Evolutionary conservation across 495 filamentous ascomycete genomes (phyloP), one percentile per base, ranked within the genome.

Genomic region (Hypoxylon fuscum): DNA sequence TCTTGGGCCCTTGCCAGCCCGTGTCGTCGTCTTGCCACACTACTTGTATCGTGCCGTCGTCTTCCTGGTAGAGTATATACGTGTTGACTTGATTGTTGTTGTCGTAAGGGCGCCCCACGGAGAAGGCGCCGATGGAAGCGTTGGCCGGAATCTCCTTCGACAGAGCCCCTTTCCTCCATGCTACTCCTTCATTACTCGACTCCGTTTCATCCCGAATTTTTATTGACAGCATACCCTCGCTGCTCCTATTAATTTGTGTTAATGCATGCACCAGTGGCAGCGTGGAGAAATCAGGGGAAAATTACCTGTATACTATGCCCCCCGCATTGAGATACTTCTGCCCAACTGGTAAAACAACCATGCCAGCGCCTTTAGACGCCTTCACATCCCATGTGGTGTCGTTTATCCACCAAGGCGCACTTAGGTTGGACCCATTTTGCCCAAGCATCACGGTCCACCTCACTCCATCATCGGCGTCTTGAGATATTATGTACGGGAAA

Each of bases 121-220:
- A 32, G 14, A 66, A 66, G 3, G 62, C 62, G 0, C 50, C 62
- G 2, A 66, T 51, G 11, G 55, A 29, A 1, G 62, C 21, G 12
- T 45, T 14, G 7, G 48, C 42, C n/a, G 55, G 62, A 15, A 66
- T 55, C 29, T 40, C 44, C 40, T 59, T 55, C 10, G 62, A 66
- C n/a, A 66, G 25, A n/a, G 50, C 55, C 15, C 62, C 62, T 22
- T 59, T 52, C 34, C 44, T 59, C 62, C 62, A 66, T 34, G 62
- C 45, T 15, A 60, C 55, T 6, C 10, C 45, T 12, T 55, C 55
- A 15, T 55, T 66, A 41, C 49, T 52, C 15, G 38, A 7, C 12
- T 45, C 62, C 14, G 20, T 37, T 10, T 48, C 51, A 21, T 66
- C 40, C 15, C 38, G 62, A 5, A 66, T 56, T 20, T 50, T 50